Evolutionary conservation across 768 basidiomycete genomes (phyloP).

Genomic region (Chalciporus chontae): DNA sequence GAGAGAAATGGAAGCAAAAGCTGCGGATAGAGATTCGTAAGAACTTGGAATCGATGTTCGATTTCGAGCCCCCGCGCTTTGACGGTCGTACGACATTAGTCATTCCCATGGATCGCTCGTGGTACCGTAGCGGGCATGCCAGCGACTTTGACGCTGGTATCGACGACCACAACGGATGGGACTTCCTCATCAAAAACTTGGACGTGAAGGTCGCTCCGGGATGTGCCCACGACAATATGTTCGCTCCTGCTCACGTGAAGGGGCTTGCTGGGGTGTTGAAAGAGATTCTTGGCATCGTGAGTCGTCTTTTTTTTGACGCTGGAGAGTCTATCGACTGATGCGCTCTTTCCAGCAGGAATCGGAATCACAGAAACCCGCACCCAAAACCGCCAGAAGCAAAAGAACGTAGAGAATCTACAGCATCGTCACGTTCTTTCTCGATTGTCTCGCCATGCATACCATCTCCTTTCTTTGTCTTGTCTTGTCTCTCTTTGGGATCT

Average conservation of each 20-base stretch:
- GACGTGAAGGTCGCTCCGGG: slow-evolving; percentile 28
- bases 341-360: neutral
- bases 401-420: neutral
- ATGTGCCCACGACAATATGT: slow-evolving; percentile 28
- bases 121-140: slow-evolving; percentile 29
- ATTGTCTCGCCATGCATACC: no score
- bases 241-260: slow-evolving; percentile 30
- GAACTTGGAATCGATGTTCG: slow-evolving; percentile 33
- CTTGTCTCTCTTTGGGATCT: no score
- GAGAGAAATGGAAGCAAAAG: slow-evolving; percentile 30
- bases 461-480: no score
- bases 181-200: slow-evolving; percentile 23
- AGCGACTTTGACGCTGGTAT: slow-evolving; percentile 29
- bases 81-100: slow-evolving; percentile 22
- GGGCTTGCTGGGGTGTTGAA: slow-evolving; percentile 25
- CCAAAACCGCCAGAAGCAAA: neutral
- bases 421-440: no score
- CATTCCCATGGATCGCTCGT: slow-evolving; percentile 31
- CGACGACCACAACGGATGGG: slow-evolving; percentile 32
- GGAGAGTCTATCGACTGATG: no score
- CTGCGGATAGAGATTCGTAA: slow-evolving; percentile 29
- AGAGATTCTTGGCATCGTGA: slow-evolving; percentile 13
- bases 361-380: neutral
- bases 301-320: no score
- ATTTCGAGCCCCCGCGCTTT: slow-evolving; percentile 27